phyloP scores from a whole-genome alignment of 1,284 basidiomycete species.

The Sphaerobolus stellatus region DNA sequence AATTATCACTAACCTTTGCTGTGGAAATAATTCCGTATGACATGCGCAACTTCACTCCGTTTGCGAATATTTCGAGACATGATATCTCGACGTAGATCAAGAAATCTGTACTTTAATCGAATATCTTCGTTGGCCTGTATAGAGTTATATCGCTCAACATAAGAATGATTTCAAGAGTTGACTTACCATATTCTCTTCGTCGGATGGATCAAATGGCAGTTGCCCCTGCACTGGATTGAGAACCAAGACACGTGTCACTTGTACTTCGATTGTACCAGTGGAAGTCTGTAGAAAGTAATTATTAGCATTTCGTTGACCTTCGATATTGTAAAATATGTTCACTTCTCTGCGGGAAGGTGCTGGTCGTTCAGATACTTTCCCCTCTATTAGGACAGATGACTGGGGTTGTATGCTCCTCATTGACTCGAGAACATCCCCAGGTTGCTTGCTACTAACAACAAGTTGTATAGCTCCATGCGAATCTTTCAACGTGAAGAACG shows the following conservation, averaged over 20 bases:
- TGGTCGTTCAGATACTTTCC: slow-evolving; percentile 66
- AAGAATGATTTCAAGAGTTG: slow-evolving; percentile 12
- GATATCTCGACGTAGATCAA: slow-evolving; percentile 79
- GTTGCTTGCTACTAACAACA: slow-evolving; percentile 50
- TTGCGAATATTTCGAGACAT: slow-evolving; percentile 78
- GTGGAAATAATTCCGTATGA: slow-evolving; percentile 73
- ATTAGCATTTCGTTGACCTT: slow-evolving; percentile 9
- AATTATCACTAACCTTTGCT: slow-evolving; percentile 34
- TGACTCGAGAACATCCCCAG: slow-evolving; percentile 35
- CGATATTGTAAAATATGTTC: slow-evolving; percentile 23
- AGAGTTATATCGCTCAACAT: slow-evolving; percentile 5
- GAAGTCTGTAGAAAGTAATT: slow-evolving; percentile 40
- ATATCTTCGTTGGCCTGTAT: slow-evolving; percentile 80
- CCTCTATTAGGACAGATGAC: slow-evolving; percentile 73
- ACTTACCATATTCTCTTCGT: slow-evolving; percentile 69
- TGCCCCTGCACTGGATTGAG: slow-evolving; percentile 73
- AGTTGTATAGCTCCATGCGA: slow-evolving; percentile 77
- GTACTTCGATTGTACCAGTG: slow-evolving; percentile 79
- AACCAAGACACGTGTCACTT: slow-evolving; percentile 66
- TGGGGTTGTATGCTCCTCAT: slow-evolving; percentile 70
- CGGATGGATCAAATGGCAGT: slow-evolving; percentile 82
- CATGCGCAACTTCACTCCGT: slow-evolving; percentile 77
- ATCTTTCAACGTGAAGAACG: slow-evolving; percentile 82
- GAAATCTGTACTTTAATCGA: slow-evolving; percentile 80
- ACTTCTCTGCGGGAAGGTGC: slow-evolving; percentile 50